Percentiles rank a stretch among this genome's conserved stretches.
These are phyloP conservation scores for Vigna trinervia DNA, from an alignment of 306 rosid genomes.

Conservation along the genomic window DNA sequence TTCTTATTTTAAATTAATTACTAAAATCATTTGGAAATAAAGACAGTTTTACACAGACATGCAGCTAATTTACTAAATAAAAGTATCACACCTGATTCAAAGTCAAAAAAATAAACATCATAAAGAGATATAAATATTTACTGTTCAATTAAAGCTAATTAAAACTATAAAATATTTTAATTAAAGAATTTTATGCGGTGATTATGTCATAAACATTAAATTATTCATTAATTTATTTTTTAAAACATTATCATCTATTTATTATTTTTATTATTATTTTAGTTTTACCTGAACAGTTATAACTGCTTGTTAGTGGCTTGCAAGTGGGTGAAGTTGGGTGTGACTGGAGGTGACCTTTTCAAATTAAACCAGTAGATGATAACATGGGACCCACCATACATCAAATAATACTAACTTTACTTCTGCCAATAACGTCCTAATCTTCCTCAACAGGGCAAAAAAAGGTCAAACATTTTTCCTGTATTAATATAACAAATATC, in stretches of 20 bases:
- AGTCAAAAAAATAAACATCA: background rate
- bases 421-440: slow-evolving; percentile 24
- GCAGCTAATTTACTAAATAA: background rate
- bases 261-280: background rate
- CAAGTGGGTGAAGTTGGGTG: slow-evolving; percentile 24
- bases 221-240: too few species aligned
- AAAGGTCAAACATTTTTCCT: slow-evolving; percentile 7
- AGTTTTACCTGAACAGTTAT: background rate
- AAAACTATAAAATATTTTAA: background rate
- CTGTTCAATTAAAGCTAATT: background rate
- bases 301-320: slow-evolving; percentile 7
- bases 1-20: background rate
- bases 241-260: too few species aligned
- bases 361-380: background rate
- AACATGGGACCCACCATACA: slow-evolving; percentile 43
- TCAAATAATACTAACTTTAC: slow-evolving; percentile 25
- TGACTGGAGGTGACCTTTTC: slow-evolving; percentile 12
- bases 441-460: background rate
- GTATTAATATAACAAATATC: slow-evolving; percentile 2
- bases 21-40: background rate
- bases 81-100: background rate
- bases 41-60: background rate
- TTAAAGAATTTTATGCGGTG: background rate
- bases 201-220: background rate
- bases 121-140: background rate